Evolutionary conservation across 257 asterid species (phyloP), one percentile per base, ranked within the genome.

Genomic region (Nemophila menziesii): DNA sequence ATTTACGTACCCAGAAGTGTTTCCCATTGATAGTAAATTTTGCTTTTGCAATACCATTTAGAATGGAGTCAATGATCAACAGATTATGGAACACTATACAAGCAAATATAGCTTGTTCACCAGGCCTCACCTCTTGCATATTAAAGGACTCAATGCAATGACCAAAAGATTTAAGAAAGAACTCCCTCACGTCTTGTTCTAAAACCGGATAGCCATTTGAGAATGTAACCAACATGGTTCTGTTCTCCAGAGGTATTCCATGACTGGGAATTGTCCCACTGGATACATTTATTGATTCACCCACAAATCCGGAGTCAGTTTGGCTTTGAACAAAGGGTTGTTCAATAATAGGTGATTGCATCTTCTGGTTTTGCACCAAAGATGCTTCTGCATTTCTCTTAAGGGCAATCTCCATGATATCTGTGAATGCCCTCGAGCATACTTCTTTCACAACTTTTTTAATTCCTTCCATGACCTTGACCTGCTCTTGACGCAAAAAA

Each of bases 141-240:
- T 46, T 34, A 6, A 72, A 17, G 0, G 58, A 57, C 48, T 69
- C 78, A 0, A 72, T 59, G 61, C 71, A 69, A 2, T 66, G 29
- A 19, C 82, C 86, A 3, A 60, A 63, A n/a, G 22, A 20, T 41
- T 12, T 37, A 0, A 49, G 48, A 49, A 76, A 60, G 50, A 54
- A 76, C 20, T 50, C 49, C 53, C 56, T 64, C 9, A 76, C 58
- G 47, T 76, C 86, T 13, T 7, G 8, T 39, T 76, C 75, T 0
- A 60, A n/a, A 49, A 76, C 65, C 0, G 81, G 81, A 11, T 76
- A 76, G 1, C 86, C 86, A 36, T 61, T 72, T 0, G 81, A 76
- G 54, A 73, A 77, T 5, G 86, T 77, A 16, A 65, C 64, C 22
- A 73, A 69, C 82, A 77, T 65, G 26, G 79, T 70, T 44, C 83